Conservation (phyloP, 2,329 filamentous ascomycete species). For the Apiospora saccharicola region DNA sequence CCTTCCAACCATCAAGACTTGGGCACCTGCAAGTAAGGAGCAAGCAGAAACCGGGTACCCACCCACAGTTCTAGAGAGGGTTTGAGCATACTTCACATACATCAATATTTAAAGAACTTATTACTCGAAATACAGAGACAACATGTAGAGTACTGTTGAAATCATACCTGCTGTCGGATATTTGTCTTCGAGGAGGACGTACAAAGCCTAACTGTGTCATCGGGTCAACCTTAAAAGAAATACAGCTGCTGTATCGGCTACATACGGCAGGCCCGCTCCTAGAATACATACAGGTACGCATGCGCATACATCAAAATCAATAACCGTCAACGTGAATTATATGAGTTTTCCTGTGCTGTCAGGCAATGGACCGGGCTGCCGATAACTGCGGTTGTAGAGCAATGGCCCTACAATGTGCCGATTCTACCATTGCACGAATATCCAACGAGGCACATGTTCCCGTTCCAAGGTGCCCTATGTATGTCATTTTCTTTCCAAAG, state of each 20-base stretch:
- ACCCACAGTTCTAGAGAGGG: background rate
- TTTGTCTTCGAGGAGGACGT: background rate
- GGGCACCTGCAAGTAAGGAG: background rate
- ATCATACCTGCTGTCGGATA: background rate
- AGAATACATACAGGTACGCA: background rate
- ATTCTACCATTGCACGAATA: background rate
- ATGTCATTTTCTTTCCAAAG: background rate
- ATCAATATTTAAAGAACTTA: background rate
- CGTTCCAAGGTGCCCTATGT: too few species aligned
- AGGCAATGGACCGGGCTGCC: background rate
- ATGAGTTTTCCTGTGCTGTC: background rate
- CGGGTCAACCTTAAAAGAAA: slow-evolving; percentile 14
- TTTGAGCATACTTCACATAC: background rate
- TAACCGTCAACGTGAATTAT: background rate
- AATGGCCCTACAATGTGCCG: background rate
- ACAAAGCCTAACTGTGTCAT: slow-evolving; percentile 13
- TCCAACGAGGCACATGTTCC: background rate
- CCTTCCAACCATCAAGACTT: background rate
- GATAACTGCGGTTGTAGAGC: background rate
- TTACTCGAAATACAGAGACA: background rate
- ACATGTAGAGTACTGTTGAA: background rate
- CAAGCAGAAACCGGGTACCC: background rate
- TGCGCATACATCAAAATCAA: background rate
- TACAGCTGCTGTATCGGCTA: background rate
- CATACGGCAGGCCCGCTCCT: background rate